Conservation (phyloP, 345 rosid genomes). For the Rhodomyrtus tomentosa region DNA sequence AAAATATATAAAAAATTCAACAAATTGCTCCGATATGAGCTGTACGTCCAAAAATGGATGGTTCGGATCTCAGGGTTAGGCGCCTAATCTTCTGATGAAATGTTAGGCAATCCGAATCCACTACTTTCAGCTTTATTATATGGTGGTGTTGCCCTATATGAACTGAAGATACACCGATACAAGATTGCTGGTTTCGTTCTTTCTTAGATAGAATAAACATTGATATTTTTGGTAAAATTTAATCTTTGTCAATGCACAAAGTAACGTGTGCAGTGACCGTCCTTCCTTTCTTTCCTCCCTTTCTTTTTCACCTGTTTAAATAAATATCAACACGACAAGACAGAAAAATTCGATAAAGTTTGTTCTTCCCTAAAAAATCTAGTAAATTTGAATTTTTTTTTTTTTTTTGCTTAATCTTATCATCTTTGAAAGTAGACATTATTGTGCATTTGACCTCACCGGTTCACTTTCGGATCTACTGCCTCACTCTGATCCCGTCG, state of each 20-base stretch:
- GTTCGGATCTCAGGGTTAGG: too few species aligned
- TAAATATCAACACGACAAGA: background rate
- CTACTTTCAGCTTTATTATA: too few species aligned
- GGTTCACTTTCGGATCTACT: too few species aligned
- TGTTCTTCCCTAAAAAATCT: background rate
- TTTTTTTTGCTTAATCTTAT: background rate
- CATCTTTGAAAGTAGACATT: background rate
- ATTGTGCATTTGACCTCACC: too few species aligned
- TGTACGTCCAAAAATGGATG: too few species aligned
- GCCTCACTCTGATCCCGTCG: too few species aligned
- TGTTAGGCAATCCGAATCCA: too few species aligned
- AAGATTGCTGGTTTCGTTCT: background rate
- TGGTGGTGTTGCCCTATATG: too few species aligned
- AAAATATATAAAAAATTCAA: too few species aligned
- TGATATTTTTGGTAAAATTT: background rate
- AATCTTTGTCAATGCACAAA: background rate
- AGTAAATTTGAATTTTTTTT: background rate
- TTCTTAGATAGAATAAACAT: background rate
- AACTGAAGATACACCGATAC: background rate
- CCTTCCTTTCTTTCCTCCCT: background rate
- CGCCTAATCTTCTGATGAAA: too few species aligned
- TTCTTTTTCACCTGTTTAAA: background rate
- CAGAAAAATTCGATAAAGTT: too few species aligned
- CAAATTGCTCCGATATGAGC: too few species aligned
- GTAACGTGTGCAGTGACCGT: background rate